phyloP scores from a whole-genome alignment of 192 early-diverging fungal species.

The Coemansia guatemalensis region DNA sequence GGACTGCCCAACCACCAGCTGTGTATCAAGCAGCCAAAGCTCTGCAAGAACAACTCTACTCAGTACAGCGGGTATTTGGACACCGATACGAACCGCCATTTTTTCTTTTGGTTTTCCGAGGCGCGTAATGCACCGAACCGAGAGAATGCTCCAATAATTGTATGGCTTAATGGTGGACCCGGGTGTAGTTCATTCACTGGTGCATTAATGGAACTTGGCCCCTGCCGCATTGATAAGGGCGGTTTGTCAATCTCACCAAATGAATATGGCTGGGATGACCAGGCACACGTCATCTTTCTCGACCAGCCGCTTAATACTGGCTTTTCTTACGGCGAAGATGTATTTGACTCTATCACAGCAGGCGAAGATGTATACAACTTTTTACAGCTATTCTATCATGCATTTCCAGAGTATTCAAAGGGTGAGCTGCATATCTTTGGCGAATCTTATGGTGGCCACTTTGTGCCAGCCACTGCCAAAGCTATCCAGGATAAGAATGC shows the following conservation, averaged over 20 bases:
- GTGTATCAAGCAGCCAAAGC: constrained; percentile 71
- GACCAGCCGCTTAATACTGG: constrained; percentile 90
- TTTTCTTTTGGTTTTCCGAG: constrained; percentile 98
- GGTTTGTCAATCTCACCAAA: constrained; percentile 69
- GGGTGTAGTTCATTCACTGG: constrained; percentile 80
- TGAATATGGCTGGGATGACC: constrained; percentile 84
- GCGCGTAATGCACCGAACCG: constrained; percentile 68
- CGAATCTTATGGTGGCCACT: no score
- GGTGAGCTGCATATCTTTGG: no score
- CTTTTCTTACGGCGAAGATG: no score
- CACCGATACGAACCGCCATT: constrained; percentile 66
- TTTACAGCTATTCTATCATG: no score
- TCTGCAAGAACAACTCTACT: constrained; percentile 85
- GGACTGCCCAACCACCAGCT: constrained; percentile 73
- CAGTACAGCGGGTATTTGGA: constrained; percentile 86
- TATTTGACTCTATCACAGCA: constrained; percentile 73
- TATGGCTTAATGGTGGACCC: constrained; percentile 84
- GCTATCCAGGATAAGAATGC: constrained; percentile 81
- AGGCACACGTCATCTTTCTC: constrained; percentile 82
- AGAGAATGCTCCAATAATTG: constrained; percentile 67
- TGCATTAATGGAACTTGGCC: constrained; percentile 80
- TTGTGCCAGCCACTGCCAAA: constrained; percentile 82
- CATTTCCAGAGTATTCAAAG: no score
- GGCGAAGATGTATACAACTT: no score
- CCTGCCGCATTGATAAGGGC: constrained; percentile 81